Evolutionary conservation across 768 basidiomycete species (phyloP).

Genomic region (Scleroderma bovista): DNA sequence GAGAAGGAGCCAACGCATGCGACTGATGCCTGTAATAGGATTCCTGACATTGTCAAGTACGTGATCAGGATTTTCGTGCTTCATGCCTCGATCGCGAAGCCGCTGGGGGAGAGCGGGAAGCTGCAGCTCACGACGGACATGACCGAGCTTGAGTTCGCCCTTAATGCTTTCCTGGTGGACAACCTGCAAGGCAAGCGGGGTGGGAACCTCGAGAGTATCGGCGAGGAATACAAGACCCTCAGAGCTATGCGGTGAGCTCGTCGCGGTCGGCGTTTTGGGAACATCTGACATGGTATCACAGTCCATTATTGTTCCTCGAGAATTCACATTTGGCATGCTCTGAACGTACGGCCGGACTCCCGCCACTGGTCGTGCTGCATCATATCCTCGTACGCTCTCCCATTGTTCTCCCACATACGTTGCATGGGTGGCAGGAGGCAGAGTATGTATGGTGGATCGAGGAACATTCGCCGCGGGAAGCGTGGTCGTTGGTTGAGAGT

Average conservation of each 20-base stretch:
- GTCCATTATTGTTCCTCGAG: constrained; percentile 87
- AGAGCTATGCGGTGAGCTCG: constrained; percentile 74
- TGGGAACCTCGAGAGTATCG: constrained; percentile 66
- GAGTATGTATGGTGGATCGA: constrained; percentile 97
- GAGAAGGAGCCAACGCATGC: neutral
- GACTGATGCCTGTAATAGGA: constrained; percentile 35
- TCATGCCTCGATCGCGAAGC: constrained; percentile 90
- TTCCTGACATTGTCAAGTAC: constrained; percentile 63
- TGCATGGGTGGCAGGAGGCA: constrained; percentile 92
- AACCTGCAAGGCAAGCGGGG: constrained; percentile 53
- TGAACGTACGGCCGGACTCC: constrained; percentile 67
- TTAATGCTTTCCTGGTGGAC: constrained; percentile 72
- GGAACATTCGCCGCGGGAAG: constrained; percentile 80
- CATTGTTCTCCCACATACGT: constrained; percentile 76
- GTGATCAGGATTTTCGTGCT: constrained; percentile 84
- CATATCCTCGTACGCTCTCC: constrained; percentile 89
- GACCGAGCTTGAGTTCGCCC: constrained; percentile 91
- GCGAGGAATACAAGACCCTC: constrained; percentile 82
- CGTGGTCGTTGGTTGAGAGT: constrained; percentile 73
- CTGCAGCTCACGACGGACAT: constrained; percentile 93
- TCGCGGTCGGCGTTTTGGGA: too few relatives aligned
- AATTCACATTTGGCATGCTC: constrained; percentile 62
- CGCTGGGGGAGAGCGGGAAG: constrained; percentile 89
- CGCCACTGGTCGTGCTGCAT: constrained; percentile 84
- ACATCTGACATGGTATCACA: constrained; percentile 22